Conservation (phyloP, 768 basidiomycete species). For the Lentinula aciculospora region DNA sequence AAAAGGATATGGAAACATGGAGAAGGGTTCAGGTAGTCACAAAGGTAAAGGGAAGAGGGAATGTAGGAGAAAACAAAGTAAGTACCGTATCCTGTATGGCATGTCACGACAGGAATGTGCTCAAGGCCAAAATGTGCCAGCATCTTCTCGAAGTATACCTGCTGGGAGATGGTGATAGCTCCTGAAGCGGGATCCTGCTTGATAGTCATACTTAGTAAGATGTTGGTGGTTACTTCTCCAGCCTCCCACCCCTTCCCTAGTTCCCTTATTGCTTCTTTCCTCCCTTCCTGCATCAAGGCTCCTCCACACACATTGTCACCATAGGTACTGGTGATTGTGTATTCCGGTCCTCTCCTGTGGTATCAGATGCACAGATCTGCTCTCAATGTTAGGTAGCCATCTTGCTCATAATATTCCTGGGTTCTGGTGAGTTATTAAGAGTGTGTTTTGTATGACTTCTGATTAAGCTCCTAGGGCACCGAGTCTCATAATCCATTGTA, state of each 20-base stretch:
- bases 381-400: background rate
- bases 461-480: too few relatives aligned
- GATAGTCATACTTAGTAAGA: background rate
- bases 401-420: background rate
- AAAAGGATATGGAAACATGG: too few relatives aligned
- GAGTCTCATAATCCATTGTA: too few relatives aligned
- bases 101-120: too few relatives aligned
- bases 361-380: background rate
- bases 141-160: background rate
- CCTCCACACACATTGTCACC: background rate
- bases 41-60: too few relatives aligned
- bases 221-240: background rate
- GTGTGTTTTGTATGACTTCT: too few relatives aligned
- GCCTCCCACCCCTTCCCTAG: background rate
- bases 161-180: background rate
- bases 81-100: too few relatives aligned
- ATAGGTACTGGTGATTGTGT: background rate
- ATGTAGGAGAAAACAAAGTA: too few relatives aligned
- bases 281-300: background rate
- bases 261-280: background rate
- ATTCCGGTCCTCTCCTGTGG: background rate
- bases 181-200: background rate
- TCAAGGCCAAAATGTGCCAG: background rate
- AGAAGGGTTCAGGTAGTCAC: too few relatives aligned
- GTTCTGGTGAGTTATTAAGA: too few relatives aligned